Evolutionary conservation across 768 basidiomycete species (phyloP).

Genomic region (Suillus hirtellus): DNA sequence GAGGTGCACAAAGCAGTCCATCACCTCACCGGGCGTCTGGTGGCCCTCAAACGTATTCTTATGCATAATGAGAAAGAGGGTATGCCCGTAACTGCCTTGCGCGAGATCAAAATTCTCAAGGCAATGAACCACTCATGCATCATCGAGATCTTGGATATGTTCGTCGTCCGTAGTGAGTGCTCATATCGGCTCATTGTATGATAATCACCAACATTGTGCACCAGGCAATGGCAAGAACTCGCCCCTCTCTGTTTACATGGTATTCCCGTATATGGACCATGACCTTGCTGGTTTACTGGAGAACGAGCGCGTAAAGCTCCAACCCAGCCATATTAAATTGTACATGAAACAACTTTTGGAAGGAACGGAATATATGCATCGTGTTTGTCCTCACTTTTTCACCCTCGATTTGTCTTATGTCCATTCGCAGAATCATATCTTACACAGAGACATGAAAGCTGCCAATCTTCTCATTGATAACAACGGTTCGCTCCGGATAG

Average conservation of each 20-base stretch:
- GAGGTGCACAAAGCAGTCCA: conserved; percentile 91
- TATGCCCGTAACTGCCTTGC: conserved; percentile 93
- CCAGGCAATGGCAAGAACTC: conserved; percentile 63
- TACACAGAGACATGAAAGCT: conserved; percentile 99
- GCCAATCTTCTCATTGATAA: conserved; percentile 95
- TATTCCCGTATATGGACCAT: conserved; percentile 99
- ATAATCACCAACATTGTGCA: conserved; percentile 1
- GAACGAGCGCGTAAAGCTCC: conserved; percentile 84
- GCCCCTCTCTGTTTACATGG: conserved; percentile 92
- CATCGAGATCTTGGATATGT: conserved; percentile 90
- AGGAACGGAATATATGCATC: conserved; percentile 95
- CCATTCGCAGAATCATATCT: conserved; percentile 77
- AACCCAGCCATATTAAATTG: conserved; percentile 86
- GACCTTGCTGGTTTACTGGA: conserved; percentile 94
- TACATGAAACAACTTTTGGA: conserved; percentile 97
- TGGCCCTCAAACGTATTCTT: conserved; percentile 92
- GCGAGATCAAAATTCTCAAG: conserved; percentile 97
- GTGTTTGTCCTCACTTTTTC: conserved; percentile 50
- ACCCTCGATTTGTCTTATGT: conserved; percentile 11
- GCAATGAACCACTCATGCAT: conserved; percentile 83
- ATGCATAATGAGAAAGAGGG: conserved; percentile 98
- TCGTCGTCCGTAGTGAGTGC: conserved; percentile 73
- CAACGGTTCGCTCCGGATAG: conserved; percentile 79
- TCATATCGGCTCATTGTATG: conserved; percentile 1
- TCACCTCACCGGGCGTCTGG: conserved; percentile 54